Evolutionary conservation across 2,329 filamentous ascomycete genomes (phyloP).

Genomic region (Colletotrichum godetiae): DNA sequence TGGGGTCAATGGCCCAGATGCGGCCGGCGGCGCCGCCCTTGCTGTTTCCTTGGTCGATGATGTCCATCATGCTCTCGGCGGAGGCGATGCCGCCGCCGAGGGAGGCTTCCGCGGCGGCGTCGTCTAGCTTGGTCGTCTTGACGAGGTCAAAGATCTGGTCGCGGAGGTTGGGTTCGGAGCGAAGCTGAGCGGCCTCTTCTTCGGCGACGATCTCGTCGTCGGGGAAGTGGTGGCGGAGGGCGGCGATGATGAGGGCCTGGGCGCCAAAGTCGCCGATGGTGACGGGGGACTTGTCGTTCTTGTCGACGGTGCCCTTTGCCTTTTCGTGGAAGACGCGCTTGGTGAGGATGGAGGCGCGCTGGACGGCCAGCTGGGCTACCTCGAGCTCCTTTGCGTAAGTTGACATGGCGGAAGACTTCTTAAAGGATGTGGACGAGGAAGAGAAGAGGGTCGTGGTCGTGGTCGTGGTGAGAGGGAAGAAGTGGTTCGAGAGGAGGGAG

Average conservation of each 20-base stretch:
- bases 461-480: constrained; percentile 10
- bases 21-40: constrained; percentile 78
- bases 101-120: constrained; percentile 71
- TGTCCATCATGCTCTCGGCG: constrained; percentile 73
- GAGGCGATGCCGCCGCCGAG: constrained; percentile 77
- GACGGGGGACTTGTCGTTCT: constrained; percentile 95
- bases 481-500: constrained; percentile 38
- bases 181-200: constrained; percentile 87
- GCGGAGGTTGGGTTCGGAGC: constrained; percentile 75
- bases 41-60: constrained; percentile 77
- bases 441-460: constrained; percentile 35
- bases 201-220: constrained; percentile 92
- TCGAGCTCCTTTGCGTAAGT: constrained; percentile 81
- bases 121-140: constrained; percentile 74
- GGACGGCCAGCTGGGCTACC: constrained; percentile 88
- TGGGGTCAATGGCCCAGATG: constrained; percentile 97
- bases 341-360: constrained; percentile 73
- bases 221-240: constrained; percentile 90
- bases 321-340: constrained; percentile 76
- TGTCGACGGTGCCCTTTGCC: constrained; percentile 92
- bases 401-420: constrained; percentile 44
- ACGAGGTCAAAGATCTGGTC: constrained; percentile 85
- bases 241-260: constrained; percentile 93
- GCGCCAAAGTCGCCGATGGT: constrained; percentile 98
- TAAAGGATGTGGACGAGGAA: constrained; percentile 32